Evolutionary conservation across 441 rosid species (phyloP).

Genomic region (Erodium texanum): DNA sequence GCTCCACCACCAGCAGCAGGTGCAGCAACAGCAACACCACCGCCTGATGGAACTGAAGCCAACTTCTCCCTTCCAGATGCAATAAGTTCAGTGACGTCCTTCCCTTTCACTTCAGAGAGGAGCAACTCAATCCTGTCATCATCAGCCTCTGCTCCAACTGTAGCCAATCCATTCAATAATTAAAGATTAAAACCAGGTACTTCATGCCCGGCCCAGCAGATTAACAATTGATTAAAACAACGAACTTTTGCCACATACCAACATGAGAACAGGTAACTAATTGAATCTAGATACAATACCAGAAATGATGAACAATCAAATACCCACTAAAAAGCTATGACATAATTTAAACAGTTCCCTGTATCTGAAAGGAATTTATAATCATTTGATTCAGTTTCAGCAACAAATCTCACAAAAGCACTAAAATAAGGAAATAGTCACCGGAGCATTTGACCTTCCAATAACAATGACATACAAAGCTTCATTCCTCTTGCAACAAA

Average conservation of each 20-base stretch:
- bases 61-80: conserved; percentile 76
- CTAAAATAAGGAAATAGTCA: not conserved
- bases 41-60: conserved; percentile 74
- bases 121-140: conserved; percentile 57
- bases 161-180: not conserved
- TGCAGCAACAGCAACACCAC: conserved; percentile 35
- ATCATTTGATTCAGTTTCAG: too few species aligned
- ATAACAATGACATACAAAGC: too few species aligned
- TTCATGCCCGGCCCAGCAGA: too few species aligned
- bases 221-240: not conserved
- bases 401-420: not conserved
- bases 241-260: not conserved
- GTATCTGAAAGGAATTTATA: too few species aligned
- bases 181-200: not conserved
- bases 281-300: not conserved
- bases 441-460: not conserved
- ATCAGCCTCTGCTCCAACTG: conserved; percentile 77
- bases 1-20: conserved; percentile 31
- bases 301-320: not conserved
- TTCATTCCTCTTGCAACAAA: too few species aligned
- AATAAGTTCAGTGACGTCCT: conserved; percentile 62
- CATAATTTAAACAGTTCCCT: too few species aligned
- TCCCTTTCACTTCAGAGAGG: conserved; percentile 49
- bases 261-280: not conserved
- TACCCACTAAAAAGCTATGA: not conserved